Percentiles rank a stretch among this genome's conserved stretches.
These are phyloP conservation scores for Colletotrichum sp. DNA, from an alignment of 2,329 filamentous ascomycete genomes.

Conservation along the genomic window DNA sequence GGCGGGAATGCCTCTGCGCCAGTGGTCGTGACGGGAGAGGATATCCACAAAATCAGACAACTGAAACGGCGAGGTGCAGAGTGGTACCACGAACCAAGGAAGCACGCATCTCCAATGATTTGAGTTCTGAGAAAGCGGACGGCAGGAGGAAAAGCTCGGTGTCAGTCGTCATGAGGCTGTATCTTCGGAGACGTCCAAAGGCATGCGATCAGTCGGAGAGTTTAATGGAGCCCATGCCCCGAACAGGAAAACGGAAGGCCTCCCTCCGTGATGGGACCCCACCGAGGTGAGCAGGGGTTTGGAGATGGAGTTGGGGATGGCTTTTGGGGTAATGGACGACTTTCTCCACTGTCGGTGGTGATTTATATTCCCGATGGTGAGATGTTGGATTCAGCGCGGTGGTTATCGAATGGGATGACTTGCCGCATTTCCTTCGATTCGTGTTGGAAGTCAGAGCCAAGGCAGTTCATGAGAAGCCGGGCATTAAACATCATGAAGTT, in stretches of 20 bases:
- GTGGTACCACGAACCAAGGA: background rate
- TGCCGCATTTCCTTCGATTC: background rate
- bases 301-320: background rate
- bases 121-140: background rate
- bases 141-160: background rate
- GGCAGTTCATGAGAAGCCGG: background rate
- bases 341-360: background rate
- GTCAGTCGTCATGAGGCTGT: background rate
- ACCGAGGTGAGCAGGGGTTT: background rate
- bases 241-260: background rate
- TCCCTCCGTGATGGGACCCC: constrained; percentile 8
- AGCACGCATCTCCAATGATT: background rate
- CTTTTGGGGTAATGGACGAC: background rate
- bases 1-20: constrained; percentile 3
- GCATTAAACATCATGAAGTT: background rate
- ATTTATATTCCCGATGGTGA: constrained; percentile 13
- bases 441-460: background rate
- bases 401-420: background rate
- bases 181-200: background rate
- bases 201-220: background rate
- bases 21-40: background rate
- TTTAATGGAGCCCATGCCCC: background rate
- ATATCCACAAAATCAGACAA: background rate
- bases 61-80: constrained; percentile 1
- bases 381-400: background rate